Conservation (phyloP, 2,329 filamentous ascomycete genomes). For the Trichoderma koningiopsis region DNA sequence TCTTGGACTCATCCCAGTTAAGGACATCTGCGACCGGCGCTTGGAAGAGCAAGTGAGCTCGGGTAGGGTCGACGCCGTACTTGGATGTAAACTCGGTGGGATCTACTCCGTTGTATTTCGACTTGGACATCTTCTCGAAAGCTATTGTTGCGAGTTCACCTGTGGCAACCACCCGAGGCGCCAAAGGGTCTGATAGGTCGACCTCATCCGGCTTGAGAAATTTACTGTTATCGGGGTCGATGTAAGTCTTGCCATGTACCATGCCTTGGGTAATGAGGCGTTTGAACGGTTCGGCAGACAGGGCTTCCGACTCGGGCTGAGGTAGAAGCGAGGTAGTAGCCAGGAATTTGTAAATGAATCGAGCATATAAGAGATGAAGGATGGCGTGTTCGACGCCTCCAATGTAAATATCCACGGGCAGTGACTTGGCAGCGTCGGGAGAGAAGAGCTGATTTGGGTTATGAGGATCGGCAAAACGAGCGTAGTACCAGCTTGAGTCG, state of each 20-base stretch:
- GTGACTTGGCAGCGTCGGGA: slow-evolving; percentile 55
- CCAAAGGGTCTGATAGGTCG: slow-evolving; percentile 58
- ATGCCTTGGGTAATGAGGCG: slow-evolving; percentile 87
- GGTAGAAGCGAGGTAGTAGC: slow-evolving; percentile 57
- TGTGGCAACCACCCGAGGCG: slow-evolving; percentile 64
- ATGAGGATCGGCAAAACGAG: slow-evolving; percentile 73
- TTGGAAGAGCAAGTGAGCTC: slow-evolving; percentile 87
- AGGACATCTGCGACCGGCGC: slow-evolving; percentile 81
- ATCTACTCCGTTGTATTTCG: slow-evolving; percentile 89
- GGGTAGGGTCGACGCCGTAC: slow-evolving; percentile 80
- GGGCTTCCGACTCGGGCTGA: slow-evolving; percentile 36
- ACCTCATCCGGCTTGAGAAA: slow-evolving; percentile 79
- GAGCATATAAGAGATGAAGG: slow-evolving; percentile 82
- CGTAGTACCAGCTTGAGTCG: slow-evolving; percentile 92
- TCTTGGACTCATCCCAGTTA: slow-evolving; percentile 85
- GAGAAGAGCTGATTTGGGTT: slow-evolving; percentile 66
- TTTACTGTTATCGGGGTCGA: slow-evolving; percentile 71
- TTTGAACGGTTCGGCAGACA: slow-evolving; percentile 72
- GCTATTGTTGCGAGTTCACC: slow-evolving; percentile 61
- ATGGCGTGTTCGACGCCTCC: slow-evolving; percentile 92
- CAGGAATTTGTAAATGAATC: slow-evolving; percentile 89
- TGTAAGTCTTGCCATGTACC: slow-evolving; percentile 86
- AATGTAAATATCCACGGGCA: slow-evolving; percentile 86
- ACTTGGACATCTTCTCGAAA: slow-evolving; percentile 95
- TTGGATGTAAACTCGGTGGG: slow-evolving; percentile 70